Evolutionary conservation across 2,329 filamentous ascomycete species (phyloP).

Genomic region (Ophiostoma quercus): DNA sequence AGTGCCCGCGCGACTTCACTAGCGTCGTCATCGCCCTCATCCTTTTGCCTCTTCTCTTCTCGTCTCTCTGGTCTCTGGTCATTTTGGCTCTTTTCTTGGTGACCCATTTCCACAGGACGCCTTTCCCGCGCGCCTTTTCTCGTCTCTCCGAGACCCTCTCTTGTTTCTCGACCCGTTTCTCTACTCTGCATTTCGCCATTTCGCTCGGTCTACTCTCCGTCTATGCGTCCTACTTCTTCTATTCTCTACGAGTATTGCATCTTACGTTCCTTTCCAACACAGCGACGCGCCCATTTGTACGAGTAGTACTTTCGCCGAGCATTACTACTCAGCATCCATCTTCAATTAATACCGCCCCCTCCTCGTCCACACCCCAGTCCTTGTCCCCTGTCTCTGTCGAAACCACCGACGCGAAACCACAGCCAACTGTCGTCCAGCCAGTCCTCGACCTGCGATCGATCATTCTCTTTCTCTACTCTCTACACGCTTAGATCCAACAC

Average conservation of each 20-base stretch:
- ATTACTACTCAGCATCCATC: background rate
- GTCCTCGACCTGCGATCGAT: background rate
- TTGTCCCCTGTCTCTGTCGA: constrained; percentile 3
- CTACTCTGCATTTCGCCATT: background rate
- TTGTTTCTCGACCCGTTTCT: background rate
- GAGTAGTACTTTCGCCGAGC: background rate
- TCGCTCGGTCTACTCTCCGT: background rate
- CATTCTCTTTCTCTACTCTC: background rate
- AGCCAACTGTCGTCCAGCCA: background rate
- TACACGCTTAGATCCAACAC: constrained; percentile 7
- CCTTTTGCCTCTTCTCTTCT: constrained; percentile 17
- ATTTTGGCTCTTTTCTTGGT: constrained; percentile 14
- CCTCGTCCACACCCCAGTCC: constrained; percentile 5
- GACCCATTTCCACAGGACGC: constrained; percentile 5
- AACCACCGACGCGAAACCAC: constrained; percentile 7
- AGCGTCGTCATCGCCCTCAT: constrained; percentile 25
- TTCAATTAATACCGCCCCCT: constrained; percentile 1
- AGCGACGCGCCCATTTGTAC: background rate
- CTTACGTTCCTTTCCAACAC: background rate
- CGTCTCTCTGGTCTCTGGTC: background rate
- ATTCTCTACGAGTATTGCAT: background rate
- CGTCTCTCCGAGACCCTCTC: background rate
- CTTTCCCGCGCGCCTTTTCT: constrained; percentile 5
- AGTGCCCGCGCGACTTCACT: constrained; percentile 17
- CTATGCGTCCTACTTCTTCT: too few species aligned